phyloP scores from a whole-genome alignment of 345 rosid species.

The Sapria himalayana region DNA sequence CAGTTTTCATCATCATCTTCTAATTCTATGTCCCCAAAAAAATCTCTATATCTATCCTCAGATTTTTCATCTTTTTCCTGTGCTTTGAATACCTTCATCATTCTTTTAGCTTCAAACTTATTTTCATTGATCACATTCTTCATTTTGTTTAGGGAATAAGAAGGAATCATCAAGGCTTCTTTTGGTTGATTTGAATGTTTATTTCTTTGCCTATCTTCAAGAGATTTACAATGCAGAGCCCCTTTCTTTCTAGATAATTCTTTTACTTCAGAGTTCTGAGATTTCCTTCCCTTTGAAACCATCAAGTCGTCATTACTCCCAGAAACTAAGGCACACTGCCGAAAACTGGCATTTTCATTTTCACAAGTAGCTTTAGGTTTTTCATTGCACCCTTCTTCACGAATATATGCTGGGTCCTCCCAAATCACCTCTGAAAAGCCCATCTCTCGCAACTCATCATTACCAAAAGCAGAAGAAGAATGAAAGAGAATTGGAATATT shows the following conservation, averaged over 20 bases:
- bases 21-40: conserved; percentile 50
- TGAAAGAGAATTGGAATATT: conserved; percentile 51
- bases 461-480: conserved; percentile 16
- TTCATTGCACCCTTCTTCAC: conserved; percentile 23
- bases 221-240: conserved; percentile 17
- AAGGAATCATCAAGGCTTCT: conserved; percentile 19
- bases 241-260: conserved; percentile 24
- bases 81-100: conserved; percentile 19
- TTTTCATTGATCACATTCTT: conserved; percentile 23
- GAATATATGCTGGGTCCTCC: conserved; percentile 21
- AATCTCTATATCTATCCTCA: conserved; percentile 45
- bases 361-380: conserved; percentile 29
- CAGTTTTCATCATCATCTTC: conserved; percentile 42
- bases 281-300: conserved; percentile 20
- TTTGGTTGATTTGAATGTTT: conserved; percentile 17
- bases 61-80: conserved; percentile 24
- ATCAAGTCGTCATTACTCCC: conserved; percentile 26
- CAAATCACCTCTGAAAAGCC: conserved; percentile 15
- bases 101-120: conserved; percentile 18
- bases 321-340: conserved; percentile 16
- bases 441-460: conserved; percentile 20
- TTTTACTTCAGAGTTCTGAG: conserved; percentile 15
- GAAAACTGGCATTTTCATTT: conserved; percentile 24
- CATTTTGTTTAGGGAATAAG: conserved; percentile 22
- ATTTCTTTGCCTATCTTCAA: conserved; percentile 15